phyloP scores from a whole-genome alignment of 306 rosid genomes.

The Urtica urens region DNA sequence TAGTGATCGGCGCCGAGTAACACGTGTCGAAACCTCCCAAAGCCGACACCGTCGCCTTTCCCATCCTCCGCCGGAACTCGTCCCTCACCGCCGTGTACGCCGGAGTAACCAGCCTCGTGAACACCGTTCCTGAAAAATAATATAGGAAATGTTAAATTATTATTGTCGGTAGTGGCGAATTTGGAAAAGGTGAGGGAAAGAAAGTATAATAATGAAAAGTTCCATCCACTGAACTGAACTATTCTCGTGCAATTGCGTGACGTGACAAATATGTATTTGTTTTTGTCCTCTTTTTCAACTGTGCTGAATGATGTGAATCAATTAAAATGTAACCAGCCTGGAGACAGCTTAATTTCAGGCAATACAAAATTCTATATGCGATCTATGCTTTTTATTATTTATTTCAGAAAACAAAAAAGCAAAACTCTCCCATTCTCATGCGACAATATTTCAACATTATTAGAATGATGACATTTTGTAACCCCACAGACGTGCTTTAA shows the following conservation, averaged over 20 bases:
- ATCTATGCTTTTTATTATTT: too few species aligned
- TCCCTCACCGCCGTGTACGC: constrained; percentile 56
- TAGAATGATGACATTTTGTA: too few species aligned
- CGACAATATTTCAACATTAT: too few species aligned
- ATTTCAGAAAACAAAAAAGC: too few species aligned
- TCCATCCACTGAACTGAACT: not conserved
- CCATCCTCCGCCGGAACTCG: constrained; percentile 58
- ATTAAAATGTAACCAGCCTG: not conserved
- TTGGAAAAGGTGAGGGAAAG: not conserved
- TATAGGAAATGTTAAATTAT: not conserved
- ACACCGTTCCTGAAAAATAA: constrained; percentile 53
- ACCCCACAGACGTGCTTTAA: too few species aligned
- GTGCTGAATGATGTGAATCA: not conserved
- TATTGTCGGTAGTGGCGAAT: not conserved
- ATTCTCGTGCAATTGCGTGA: not conserved
- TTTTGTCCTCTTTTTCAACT: not conserved
- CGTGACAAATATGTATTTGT: not conserved
- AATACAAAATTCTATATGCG: too few species aligned
- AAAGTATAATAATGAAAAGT: not conserved
- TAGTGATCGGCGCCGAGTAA: constrained; percentile 45
- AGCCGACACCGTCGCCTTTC: constrained; percentile 28
- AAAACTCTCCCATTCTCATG: too few species aligned
- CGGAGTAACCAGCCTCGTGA: constrained; percentile 68
- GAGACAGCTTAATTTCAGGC: too few species aligned
- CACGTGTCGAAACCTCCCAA: constrained; percentile 96